Evolutionary conservation across 352 stramenopile species (phyloP).

Genomic region (Pythium insidiosum): DNA sequence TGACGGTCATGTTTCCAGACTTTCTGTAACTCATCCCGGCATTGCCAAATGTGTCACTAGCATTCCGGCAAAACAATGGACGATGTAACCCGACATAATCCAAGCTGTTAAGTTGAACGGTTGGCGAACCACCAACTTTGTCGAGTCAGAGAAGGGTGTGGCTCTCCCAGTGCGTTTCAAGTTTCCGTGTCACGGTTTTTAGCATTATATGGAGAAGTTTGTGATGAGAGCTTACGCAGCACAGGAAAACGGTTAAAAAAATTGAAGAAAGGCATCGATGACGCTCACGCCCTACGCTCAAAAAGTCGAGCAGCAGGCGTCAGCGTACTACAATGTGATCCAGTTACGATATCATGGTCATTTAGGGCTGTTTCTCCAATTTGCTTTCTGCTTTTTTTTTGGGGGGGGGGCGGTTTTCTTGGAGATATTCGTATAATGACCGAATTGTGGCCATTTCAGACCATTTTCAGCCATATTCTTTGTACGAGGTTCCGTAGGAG

Average conservation of each 20-base stretch:
- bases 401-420: too few relatives aligned
- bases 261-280: background rate
- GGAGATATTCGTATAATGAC: too few relatives aligned
- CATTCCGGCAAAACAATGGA: background rate
- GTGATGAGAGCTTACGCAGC: background rate
- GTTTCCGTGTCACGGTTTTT: background rate
- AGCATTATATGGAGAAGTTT: conserved; percentile 1
- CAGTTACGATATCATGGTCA: too few relatives aligned
- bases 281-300: background rate
- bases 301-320: background rate
- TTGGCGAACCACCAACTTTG: background rate
- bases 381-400: too few relatives aligned
- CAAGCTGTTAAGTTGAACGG: background rate
- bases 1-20: background rate
- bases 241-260: background rate
- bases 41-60: background rate
- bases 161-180: background rate
- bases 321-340: background rate
- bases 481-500: too few relatives aligned
- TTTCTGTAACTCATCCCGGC: background rate
- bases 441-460: too few relatives aligned
- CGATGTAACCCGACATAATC: background rate
- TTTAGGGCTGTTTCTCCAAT: too few relatives aligned
- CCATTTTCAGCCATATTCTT: too few relatives aligned
- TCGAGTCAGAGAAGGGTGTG: background rate